These are phyloP conservation scores for Termitomyces eurrhizus DNA, from an alignment of 768 basidiomycete species.

Conservation along the genomic window DNA sequence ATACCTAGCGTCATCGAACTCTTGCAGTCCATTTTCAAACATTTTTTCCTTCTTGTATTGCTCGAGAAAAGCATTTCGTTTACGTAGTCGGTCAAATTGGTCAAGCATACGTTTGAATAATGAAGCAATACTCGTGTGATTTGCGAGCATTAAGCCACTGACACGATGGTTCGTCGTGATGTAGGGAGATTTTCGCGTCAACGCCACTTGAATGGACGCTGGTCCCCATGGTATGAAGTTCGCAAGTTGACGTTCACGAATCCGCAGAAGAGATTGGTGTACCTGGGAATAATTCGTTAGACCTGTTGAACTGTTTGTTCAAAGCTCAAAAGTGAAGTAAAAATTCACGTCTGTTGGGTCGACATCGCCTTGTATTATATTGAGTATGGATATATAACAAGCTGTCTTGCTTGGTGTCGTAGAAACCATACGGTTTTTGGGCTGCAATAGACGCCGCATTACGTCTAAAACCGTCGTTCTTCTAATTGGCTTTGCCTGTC, in stretches of 20 bases:
- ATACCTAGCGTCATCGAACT: conserved; percentile 97
- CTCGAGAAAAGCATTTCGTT: conserved; percentile 92
- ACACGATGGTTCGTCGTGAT: conserved; percentile 87
- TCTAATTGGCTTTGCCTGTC: conserved; percentile 88
- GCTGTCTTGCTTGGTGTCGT: conserved; percentile 89
- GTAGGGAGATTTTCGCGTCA: conserved; percentile 89
- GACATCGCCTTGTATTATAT: conserved; percentile 98
- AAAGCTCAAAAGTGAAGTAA: background rate
- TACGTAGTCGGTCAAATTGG: conserved; percentile 85
- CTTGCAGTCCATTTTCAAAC: conserved; percentile 90
- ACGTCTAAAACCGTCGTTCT: conserved; percentile 97
- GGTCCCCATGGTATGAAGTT: conserved; percentile 99
- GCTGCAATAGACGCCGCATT: conserved; percentile 95
- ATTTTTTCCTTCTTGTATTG: conserved; percentile 97
- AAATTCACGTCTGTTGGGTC: conserved; percentile 91
- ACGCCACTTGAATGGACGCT: conserved; percentile 94
- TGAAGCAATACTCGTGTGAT: conserved; percentile 99
- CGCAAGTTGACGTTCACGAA: conserved; percentile 93
- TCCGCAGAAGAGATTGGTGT: conserved; percentile 94
- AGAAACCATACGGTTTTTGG: conserved; percentile 97
- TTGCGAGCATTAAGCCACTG: conserved; percentile 97
- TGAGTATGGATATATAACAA: conserved; percentile 96
- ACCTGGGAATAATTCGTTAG: conserved; percentile 46
- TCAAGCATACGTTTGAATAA: conserved; percentile 95
- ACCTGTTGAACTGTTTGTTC: background rate